These are phyloP conservation scores for Rhododendron simsii DNA, from an alignment of 148 eudicot species.

Conservation along the genomic window DNA sequence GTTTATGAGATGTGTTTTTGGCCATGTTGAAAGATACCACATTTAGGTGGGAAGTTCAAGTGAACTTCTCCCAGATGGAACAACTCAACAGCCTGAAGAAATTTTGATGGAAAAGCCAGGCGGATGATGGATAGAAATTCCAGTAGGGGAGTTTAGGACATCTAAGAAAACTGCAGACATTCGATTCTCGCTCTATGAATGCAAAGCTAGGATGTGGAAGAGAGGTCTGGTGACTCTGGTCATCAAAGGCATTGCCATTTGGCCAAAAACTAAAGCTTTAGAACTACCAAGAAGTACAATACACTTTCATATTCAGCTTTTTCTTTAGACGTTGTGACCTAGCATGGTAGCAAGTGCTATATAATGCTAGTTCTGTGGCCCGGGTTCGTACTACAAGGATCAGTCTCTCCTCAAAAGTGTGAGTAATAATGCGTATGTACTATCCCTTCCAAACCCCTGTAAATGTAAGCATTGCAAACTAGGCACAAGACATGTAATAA, in stretches of 20 bases:
- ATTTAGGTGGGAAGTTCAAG: constrained; percentile 63
- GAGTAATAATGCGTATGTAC: not conserved
- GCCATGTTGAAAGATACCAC: constrained; percentile 45
- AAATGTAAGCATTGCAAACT: not conserved
- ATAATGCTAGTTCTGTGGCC: not conserved
- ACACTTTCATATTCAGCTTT: not conserved
- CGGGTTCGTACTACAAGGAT: not conserved
- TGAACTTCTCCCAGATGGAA: constrained; percentile 58
- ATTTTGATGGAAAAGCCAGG: constrained; percentile 41
- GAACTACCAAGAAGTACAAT: not conserved
- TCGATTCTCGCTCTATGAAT: constrained; percentile 59
- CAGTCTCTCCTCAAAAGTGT: not conserved
- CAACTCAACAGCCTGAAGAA: constrained; percentile 45
- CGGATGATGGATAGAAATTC: constrained; percentile 56
- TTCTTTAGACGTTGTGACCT: not conserved
- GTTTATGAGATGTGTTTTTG: constrained; percentile 45
- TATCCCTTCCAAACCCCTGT: not conserved
- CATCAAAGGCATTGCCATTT: constrained; percentile 23
- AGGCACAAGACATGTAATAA: not conserved
- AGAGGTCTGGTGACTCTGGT: constrained; percentile 35
- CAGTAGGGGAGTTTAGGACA: constrained; percentile 39
- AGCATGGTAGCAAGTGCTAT: not conserved
- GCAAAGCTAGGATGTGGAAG: constrained; percentile 65
- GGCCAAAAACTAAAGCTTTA: not conserved
- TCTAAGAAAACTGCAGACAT: constrained; percentile 33